phyloP scores from a whole-genome alignment of 176 grass and related monocot species.

The Cenchrus purpureus region DNA sequence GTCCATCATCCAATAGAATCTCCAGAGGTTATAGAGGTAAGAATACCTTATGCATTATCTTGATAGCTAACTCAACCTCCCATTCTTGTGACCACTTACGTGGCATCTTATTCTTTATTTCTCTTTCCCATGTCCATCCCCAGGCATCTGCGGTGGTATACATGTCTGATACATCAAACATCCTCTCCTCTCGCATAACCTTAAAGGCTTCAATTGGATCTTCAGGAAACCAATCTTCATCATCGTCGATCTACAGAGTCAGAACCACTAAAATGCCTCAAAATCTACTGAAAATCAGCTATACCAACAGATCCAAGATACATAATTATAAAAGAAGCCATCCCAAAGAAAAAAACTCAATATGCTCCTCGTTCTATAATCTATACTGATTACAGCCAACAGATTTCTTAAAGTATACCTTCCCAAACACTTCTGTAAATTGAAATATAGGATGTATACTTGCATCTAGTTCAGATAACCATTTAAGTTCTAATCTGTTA shows the following conservation, averaged over 20 bases:
- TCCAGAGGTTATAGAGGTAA: constrained; percentile 12
- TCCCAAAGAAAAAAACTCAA: constrained; percentile 12
- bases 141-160: constrained; percentile 94
- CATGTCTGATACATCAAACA: constrained; percentile 85
- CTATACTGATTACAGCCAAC: constrained; percentile 3
- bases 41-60: constrained; percentile 85
- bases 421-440: neutral
- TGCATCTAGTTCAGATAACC: neutral
- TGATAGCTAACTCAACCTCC: constrained; percentile 95
- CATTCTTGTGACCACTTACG: constrained; percentile 97
- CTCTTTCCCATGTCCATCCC: constrained; percentile 98
- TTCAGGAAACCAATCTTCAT: constrained; percentile 92
- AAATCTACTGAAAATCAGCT: constrained; percentile 26
- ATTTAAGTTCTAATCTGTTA: constrained; percentile 7
- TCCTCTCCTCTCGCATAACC: constrained; percentile 75
- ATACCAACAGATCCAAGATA: constrained; percentile 6
- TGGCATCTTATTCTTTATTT: constrained; percentile 85
- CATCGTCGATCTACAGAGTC: constrained; percentile 70
- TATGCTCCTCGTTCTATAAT: neutral
- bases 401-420: neutral
- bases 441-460: neutral
- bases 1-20: neutral
- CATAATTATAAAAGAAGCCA: constrained; percentile 28
- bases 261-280: constrained; percentile 32
- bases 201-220: constrained; percentile 91